Evolutionary conservation across 371 early-diverging fungal species (phyloP).

Genomic region (Mucor lusitanicus): DNA sequence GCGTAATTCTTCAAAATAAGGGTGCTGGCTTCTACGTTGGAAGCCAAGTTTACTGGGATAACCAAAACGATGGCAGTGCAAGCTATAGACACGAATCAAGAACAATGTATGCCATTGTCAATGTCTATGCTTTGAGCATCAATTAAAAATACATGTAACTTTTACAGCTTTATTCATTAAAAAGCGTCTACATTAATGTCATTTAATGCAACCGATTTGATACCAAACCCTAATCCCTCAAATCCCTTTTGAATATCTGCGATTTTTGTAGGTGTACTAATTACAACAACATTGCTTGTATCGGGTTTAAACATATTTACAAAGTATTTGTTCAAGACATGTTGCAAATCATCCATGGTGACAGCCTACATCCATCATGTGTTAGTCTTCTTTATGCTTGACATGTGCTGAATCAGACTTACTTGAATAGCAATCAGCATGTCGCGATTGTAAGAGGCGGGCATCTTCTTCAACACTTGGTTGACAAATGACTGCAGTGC

Average conservation of each 20-base stretch:
- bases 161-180: conserved; percentile 2
- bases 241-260: conserved; percentile 51
- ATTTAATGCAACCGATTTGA: conserved; percentile 37
- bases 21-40: conserved; percentile 79
- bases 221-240: conserved; percentile 34
- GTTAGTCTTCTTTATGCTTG: not conserved
- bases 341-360: conserved; percentile 43
- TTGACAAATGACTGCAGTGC: conserved; percentile 64
- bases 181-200: conserved; percentile 29
- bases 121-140: conserved; percentile 58
- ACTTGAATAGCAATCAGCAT: conserved; percentile 50
- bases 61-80: conserved; percentile 67
- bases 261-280: conserved; percentile 56
- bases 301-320: conserved; percentile 56
- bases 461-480: conserved; percentile 60
- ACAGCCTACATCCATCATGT: conserved; percentile 32
- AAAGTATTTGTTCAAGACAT: conserved; percentile 51
- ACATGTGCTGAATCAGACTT: not conserved
- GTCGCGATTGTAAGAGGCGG: conserved; percentile 55
- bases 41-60: conserved; percentile 78
- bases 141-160: not conserved
- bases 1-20: conserved; percentile 76
- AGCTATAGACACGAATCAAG: conserved; percentile 70
- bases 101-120: conserved; percentile 64
- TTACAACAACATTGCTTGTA: conserved; percentile 56